Evolutionary conservation across 2,329 filamentous ascomycete genomes (phyloP), one percentile per base, ranked within the genome.

Genomic region (Aspergillus awamori): DNA sequence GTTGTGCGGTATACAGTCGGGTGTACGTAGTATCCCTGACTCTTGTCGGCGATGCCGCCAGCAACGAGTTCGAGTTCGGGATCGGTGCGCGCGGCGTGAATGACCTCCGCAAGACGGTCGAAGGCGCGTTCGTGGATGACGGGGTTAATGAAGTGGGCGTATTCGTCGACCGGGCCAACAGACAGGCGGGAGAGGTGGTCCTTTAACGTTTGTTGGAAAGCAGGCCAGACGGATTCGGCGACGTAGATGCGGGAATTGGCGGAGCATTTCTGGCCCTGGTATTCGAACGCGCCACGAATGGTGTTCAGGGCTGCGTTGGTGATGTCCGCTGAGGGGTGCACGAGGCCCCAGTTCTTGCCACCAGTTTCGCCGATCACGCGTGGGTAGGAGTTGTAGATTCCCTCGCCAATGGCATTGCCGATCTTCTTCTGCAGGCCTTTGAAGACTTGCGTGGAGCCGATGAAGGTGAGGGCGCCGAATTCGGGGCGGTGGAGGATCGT

Each of bases 391-490:
- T 83, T 83, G 80, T 96, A 97, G 59, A 86, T 89, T 62, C 90
- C 91, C 71, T 93, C 87, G 5, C 90, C 90, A 20, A 96, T 88
- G 47, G 90, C 92, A 64, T 85, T 82, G 10, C 92, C 91, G 70
- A 97, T 96, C 74, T 91, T 86, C 22, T 91, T 91, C 75, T 95
- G 97, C 8, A 97, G 82, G 71, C 87, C 87, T 63, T 92, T 89
- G 87, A 98, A 97, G 38, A 97, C 91, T 49, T 88, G 87, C 0
- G 94, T 97, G 79, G 90, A 94, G 62, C 94, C 94, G 1, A 93
- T 98, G 82, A 93, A 98, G 82, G 97, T 93, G 36, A 98, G 86
- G 13, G 91, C 89, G 5, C 93, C 89, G 70, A 98, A 95, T 64
- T 96, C 83, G 67, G 82, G 86, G 81, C 94, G 91, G 49, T 83